Evolutionary conservation across 1,284 basidiomycete genomes (phyloP).

Genomic region (Cutaneotrichosporon curvatum): DNA sequence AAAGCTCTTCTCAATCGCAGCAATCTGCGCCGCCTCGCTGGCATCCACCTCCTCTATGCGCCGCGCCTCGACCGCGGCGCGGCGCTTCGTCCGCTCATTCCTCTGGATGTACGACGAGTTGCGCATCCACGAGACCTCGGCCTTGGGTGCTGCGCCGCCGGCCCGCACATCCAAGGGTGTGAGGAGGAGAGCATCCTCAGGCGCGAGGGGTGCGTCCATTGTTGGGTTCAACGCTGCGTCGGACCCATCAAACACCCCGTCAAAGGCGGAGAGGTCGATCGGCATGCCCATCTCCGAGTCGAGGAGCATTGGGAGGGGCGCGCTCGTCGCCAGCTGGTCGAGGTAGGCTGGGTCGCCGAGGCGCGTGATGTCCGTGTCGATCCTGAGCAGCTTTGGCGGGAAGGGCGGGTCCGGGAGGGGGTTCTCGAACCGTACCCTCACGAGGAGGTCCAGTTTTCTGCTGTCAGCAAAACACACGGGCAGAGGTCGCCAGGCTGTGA

Average conservation of each 20-base stretch:
- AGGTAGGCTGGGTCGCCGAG: constrained; percentile 79
- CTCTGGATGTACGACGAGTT: constrained; percentile 79
- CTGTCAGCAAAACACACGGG: background rate
- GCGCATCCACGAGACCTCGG: constrained; percentile 76
- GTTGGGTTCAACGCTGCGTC: constrained; percentile 63
- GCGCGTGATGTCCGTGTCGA: constrained; percentile 71
- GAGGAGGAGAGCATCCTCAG: constrained; percentile 32
- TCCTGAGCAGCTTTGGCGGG: constrained; percentile 83
- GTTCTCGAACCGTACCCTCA: constrained; percentile 85
- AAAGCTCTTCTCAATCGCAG: constrained; percentile 77
- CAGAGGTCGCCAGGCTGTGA: background rate
- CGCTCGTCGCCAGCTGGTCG: constrained; percentile 67
- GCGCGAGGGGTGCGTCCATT: constrained; percentile 41
- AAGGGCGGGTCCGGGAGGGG: constrained; percentile 88
- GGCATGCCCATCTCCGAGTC: constrained; percentile 94
- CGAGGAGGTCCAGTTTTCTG: constrained; percentile 61
- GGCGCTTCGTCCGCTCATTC: constrained; percentile 23
- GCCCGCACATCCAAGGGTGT: constrained; percentile 23
- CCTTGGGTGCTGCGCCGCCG: constrained; percentile 12
- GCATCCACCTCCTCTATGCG: constrained; percentile 57
- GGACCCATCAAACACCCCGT: constrained; percentile 73
- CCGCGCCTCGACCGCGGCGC: constrained; percentile 18
- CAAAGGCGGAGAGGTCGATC: constrained; percentile 72
- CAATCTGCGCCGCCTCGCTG: constrained; percentile 68
- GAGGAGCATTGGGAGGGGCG: constrained; percentile 81